Conservation (phyloP, 257 asterid genomes). For the Galeopsis tetrahit region DNA sequence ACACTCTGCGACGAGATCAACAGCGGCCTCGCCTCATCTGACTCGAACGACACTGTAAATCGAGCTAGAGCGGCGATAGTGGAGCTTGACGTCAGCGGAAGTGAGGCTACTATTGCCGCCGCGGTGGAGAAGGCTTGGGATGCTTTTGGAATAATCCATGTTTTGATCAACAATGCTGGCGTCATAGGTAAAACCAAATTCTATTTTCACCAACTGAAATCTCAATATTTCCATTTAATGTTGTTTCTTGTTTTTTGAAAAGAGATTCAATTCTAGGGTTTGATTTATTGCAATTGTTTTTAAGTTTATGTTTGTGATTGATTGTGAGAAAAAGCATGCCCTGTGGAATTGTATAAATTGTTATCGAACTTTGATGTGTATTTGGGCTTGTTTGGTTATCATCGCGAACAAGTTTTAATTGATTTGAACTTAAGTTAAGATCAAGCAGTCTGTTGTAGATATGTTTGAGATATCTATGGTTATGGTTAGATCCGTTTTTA, state of each 20-base stretch:
- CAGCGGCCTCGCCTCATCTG: not conserved
- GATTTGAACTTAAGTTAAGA: not conserved
- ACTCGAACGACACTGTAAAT: not conserved
- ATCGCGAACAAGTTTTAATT: not conserved
- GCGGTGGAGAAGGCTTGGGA: slow-evolving; percentile 66
- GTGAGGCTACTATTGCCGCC: slow-evolving; percentile 40
- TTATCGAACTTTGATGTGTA: not conserved
- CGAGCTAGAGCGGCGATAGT: slow-evolving; percentile 44
- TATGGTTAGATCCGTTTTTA: too few relatives aligned
- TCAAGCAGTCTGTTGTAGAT: not conserved
- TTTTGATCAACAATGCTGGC: slow-evolving; percentile 69
- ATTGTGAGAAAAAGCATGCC: not conserved
- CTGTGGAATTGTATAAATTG: not conserved
- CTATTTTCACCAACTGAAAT: not conserved
- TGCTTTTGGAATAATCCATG: slow-evolving; percentile 65
- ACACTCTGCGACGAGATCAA: slow-evolving; percentile 52
- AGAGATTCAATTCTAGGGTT: slow-evolving; percentile 19
- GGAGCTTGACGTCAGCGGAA: slow-evolving; percentile 60
- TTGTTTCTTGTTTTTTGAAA: not conserved
- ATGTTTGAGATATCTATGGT: too few relatives aligned
- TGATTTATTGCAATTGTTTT: not conserved
- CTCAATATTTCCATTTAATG: too few relatives aligned
- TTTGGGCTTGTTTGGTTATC: not conserved
- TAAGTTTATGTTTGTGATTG: not conserved
- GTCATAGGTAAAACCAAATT: slow-evolving; percentile 47